phyloP scores from a whole-genome alignment of 148 eudicot species.

The Amaranthus cruentus region DNA sequence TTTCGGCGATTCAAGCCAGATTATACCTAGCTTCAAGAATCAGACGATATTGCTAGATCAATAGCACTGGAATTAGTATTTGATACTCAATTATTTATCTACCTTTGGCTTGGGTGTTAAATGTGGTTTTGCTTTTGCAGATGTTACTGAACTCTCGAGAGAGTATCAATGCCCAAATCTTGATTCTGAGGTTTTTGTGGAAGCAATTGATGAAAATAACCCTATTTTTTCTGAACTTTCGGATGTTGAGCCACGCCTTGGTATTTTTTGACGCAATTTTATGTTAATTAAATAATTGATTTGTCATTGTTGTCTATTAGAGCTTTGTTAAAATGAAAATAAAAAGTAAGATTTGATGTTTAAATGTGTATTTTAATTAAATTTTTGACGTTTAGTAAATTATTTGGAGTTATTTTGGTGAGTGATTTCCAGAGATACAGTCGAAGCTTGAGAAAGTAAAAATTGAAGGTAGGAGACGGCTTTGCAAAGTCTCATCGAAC shows the following conservation, averaged over 20 bases:
- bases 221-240: slow-evolving; percentile 1
- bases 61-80: too few relatives aligned
- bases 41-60: too few relatives aligned
- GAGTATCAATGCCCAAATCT: background rate
- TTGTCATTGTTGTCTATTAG: background rate
- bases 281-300: background rate
- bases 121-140: slow-evolving; percentile 15
- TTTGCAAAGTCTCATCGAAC: slow-evolving; percentile 54
- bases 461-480: slow-evolving; percentile 80
- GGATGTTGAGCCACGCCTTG: background rate
- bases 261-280: background rate
- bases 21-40: too few relatives aligned
- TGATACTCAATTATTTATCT: background rate
- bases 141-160: background rate
- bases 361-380: background rate
- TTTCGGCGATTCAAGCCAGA: too few relatives aligned
- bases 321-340: background rate
- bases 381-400: background rate
- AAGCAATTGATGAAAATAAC: background rate
- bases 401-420: background rate
- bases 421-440: slow-evolving; percentile 16
- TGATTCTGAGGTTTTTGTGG: background rate
- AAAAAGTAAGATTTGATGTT: background rate
- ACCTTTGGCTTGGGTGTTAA: background rate
- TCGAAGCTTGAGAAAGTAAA: slow-evolving; percentile 47